Evolutionary conservation across 2,329 filamentous ascomycete species (phyloP), one percentile per base, ranked within the genome.

Genomic region (Colletotrichum neosansevieriae): DNA sequence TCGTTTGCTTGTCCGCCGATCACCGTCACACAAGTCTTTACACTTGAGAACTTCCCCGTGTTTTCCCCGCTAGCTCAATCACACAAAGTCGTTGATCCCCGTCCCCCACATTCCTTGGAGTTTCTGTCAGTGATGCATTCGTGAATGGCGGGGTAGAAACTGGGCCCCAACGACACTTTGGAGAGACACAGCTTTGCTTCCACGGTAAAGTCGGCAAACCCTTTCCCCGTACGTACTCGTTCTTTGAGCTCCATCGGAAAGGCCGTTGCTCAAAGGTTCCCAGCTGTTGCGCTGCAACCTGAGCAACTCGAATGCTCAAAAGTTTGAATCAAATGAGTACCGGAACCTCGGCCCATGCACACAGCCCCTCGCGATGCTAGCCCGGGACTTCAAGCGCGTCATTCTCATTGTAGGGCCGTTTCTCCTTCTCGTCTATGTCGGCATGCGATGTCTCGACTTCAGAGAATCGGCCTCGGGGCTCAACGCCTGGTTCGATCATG

Each of bases 331-430:
- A 12, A n/a, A 44, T 42, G 51, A 40, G 17, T 32, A 9, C 21
- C 54, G 32, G 44, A 7, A 17, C 17, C n/a, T 50, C 49, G 34
- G 40, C 24, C 2, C 21, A n/a, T 54, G 40, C 34, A n/a, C 12
- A 65, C 12, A 32, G 11, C 13, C 24, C 17, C 24, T 60, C 61
- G 54, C 61, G n/a, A 80, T 80, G 78, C 63, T 80, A 38, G 72
- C 76, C 24, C 73, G 75, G 54, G 77, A 80, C 58, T 64, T 76
- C 24, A 75, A 73, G 70, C 76, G 77, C 3, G 60, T 79, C 21
- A 69, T 72, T n/a, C 67, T 81, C 21, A 58, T 79, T 6, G 24
- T 77, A 4, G 74, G 73, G 13, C 76, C 76, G 4, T 38, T 76
- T 0, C n/a, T 77, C 12, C 50, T 77, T 2, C 56, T 81, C n/a